phyloP scores from a whole-genome alignment of 768 basidiomycete species.

The Cystofilobasidium ferigula region DNA sequence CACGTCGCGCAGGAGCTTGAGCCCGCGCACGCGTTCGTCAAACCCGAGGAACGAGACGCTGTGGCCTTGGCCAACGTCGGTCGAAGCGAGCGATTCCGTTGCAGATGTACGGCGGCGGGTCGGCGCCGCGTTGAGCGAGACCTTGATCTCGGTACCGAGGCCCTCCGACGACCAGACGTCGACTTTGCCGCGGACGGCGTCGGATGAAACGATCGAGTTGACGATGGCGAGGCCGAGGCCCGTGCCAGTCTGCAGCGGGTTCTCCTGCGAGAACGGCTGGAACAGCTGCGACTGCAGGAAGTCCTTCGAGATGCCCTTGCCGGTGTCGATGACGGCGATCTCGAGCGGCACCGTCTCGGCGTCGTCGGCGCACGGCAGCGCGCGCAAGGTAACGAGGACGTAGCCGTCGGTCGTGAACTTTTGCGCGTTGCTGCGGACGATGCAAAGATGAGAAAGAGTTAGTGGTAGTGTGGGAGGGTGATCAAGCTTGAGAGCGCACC shows the following conservation, averaged over 20 bases:
- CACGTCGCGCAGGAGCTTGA: constrained; percentile 54
- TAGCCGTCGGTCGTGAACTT: constrained; percentile 87
- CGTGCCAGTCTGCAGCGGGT: constrained; percentile 82
- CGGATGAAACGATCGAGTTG: constrained; percentile 55
- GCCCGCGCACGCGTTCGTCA: constrained; percentile 52
- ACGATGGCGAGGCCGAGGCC: constrained; percentile 92
- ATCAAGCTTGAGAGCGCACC: too few relatives aligned
- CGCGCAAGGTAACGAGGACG: constrained; percentile 70
- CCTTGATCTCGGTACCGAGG: constrained; percentile 79
- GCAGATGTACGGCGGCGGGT: constrained; percentile 35
- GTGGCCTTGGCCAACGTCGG: constrained; percentile 29
- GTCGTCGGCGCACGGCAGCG: constrained; percentile 51
- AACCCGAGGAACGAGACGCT: constrained; percentile 63
- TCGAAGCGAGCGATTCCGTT: background rate
- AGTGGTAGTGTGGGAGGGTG: constrained; percentile 31
- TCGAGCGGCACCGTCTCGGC: constrained; percentile 55
- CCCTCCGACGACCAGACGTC: constrained; percentile 75
- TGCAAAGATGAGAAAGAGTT: background rate
- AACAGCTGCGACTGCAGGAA: constrained; percentile 71
- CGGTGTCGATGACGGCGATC: constrained; percentile 74
- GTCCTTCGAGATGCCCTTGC: constrained; percentile 88
- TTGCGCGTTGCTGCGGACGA: too few relatives aligned
- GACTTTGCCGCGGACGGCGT: constrained; percentile 76
- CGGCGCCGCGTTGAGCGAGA: constrained; percentile 64
- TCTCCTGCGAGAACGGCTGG: constrained; percentile 95